phyloP scores from a whole-genome alignment of 2,329 filamentous ascomycete species.

The Xylariaceae sp. region DNA sequence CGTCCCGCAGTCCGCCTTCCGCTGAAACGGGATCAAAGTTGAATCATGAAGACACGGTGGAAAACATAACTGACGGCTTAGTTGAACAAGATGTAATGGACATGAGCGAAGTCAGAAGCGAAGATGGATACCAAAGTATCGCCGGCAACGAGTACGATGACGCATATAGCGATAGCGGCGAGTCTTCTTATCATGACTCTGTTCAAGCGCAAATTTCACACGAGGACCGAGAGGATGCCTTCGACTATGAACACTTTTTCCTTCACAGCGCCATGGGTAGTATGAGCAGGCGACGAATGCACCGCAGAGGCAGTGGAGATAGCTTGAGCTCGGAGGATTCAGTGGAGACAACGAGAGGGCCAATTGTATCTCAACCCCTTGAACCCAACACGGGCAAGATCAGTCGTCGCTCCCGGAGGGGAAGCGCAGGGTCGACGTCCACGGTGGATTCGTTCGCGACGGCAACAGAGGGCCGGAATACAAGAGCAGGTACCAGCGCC shows the following conservation, averaged over 20 bases:
- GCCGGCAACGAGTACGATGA: slow-evolving; percentile 35
- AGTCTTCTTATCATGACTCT: slow-evolving; percentile 60
- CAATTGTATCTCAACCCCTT: slow-evolving; percentile 27
- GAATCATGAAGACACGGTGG: no score
- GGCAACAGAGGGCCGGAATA: slow-evolving; percentile 45
- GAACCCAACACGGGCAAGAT: slow-evolving; percentile 19
- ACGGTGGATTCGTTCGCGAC: slow-evolving; percentile 55
- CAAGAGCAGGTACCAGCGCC: slow-evolving; percentile 21
- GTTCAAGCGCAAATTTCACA: slow-evolving; percentile 65
- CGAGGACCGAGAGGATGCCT: slow-evolving; percentile 90
- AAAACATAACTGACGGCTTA: no score
- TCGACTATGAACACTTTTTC: slow-evolving; percentile 96
- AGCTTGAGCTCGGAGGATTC: slow-evolving; percentile 59
- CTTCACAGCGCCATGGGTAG: slow-evolving; percentile 87
- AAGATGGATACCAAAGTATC: slow-evolving; percentile 34
- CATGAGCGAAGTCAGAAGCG: slow-evolving; percentile 27
- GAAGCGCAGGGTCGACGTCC: slow-evolving; percentile 47
- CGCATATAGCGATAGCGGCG: slow-evolving; percentile 57
- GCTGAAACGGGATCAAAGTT: slow-evolving; percentile 9
- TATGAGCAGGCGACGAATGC: slow-evolving; percentile 54
- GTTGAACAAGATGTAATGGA: no score
- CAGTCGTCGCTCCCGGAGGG: slow-evolving; percentile 34
- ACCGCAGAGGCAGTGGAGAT: slow-evolving; percentile 42
- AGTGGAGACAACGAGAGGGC: slow-evolving; percentile 57
- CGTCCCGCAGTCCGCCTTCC: slow-evolving; percentile 5